Percentiles rank a stretch among this genome's conserved stretches.
These are phyloP conservation scores for Neonectria sp. DNA, from an alignment of 2,329 filamentous ascomycete species.

Conservation along the genomic window DNA sequence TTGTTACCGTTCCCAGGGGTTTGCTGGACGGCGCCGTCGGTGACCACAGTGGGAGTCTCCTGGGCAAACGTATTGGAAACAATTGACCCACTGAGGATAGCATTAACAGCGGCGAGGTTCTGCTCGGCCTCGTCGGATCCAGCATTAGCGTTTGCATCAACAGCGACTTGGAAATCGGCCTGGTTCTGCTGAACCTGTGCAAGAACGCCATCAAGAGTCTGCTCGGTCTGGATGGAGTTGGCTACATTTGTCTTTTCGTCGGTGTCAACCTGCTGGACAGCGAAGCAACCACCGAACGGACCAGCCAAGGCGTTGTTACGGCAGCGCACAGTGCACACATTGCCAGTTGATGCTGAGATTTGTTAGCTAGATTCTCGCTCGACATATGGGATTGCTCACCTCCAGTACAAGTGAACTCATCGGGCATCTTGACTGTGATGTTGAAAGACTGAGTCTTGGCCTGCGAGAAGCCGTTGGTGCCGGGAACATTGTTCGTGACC, in stretches of 20 bases:
- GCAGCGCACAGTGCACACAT: slow-evolving; percentile 72
- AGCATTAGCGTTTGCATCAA: slow-evolving; percentile 61
- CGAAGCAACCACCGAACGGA: slow-evolving; percentile 72
- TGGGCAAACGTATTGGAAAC: slow-evolving; percentile 50
- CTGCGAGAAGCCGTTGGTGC: slow-evolving; percentile 70
- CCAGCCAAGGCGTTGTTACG: slow-evolving; percentile 71
- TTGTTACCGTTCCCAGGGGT: slow-evolving; percentile 28
- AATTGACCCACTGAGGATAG: slow-evolving; percentile 51
- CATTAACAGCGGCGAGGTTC: slow-evolving; percentile 57
- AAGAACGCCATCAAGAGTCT: slow-evolving; percentile 61
- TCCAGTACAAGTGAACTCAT: slow-evolving; percentile 64
- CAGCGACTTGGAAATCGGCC: slow-evolving; percentile 60
- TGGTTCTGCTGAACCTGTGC: slow-evolving; percentile 67
- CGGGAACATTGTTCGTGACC: slow-evolving; percentile 73
- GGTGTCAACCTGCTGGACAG: slow-evolving; percentile 68
- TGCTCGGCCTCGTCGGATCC: slow-evolving; percentile 47
- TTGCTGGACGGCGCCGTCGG: slow-evolving; percentile 26
- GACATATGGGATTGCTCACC: slow-evolving; percentile 53
- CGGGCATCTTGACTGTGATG: slow-evolving; percentile 69
- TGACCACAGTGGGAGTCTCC: slow-evolving; percentile 51
- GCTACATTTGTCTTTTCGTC: slow-evolving; percentile 59
- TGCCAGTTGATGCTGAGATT: slow-evolving; percentile 65
- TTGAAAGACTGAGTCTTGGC: slow-evolving; percentile 70
- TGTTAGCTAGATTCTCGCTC: background rate
- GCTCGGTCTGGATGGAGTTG: slow-evolving; percentile 61